phyloP scores from a whole-genome alignment of 2,329 filamentous ascomycete species.

The Nigrograna mackinnonii region DNA sequence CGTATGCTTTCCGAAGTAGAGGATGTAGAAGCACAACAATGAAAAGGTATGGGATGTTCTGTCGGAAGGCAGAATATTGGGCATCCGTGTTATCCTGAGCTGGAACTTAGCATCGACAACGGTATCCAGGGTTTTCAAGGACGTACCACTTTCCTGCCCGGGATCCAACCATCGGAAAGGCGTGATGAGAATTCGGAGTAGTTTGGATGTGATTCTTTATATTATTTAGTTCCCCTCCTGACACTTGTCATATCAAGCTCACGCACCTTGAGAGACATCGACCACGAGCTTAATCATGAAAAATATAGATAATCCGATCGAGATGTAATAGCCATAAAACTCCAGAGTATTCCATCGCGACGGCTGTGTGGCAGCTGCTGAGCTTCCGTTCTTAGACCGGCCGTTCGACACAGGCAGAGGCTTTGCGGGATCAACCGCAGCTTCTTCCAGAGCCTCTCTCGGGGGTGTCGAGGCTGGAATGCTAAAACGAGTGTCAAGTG shows the following conservation, averaged over 20 bases:
- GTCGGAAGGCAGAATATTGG: conserved; percentile 84
- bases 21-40: conserved; percentile 78
- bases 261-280: conserved; percentile 77
- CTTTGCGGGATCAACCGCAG: conserved; percentile 33
- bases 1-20: conserved; percentile 73
- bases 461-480: conserved; percentile 70
- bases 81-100: conserved; percentile 83
- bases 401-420: conserved; percentile 28
- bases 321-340: conserved; percentile 78
- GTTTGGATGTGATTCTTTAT: conserved; percentile 74
- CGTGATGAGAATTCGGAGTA: conserved; percentile 74
- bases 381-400: conserved; percentile 20
- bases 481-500: conserved; percentile 73
- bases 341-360: conserved; percentile 86
- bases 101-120: no score
- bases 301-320: conserved; percentile 70
- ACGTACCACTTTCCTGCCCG: conserved; percentile 80
- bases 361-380: conserved; percentile 54
- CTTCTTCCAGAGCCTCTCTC: conserved; percentile 39
- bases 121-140: no score
- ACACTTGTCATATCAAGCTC: background rate
- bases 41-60: conserved; percentile 81
- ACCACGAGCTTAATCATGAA: conserved; percentile 92
- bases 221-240: conserved; percentile 12
- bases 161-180: conserved; percentile 86